Base-by-base conservation (phyloP, 1,284 basidiomycete species). In the Cystobasidiaceae sp. region DNA sequence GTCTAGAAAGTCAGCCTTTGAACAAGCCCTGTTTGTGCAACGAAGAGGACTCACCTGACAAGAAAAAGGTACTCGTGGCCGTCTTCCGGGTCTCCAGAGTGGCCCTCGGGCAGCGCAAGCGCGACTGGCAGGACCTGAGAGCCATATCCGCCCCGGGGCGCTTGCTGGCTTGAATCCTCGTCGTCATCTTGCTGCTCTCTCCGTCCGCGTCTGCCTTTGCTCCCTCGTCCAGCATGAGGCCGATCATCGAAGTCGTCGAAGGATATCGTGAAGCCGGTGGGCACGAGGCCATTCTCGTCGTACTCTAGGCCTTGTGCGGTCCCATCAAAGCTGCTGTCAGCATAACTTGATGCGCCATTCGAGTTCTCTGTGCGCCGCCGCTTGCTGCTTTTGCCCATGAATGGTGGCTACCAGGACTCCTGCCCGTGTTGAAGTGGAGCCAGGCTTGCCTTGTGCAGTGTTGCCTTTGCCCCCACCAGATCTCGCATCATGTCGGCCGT, bases 51-150 rank as follows among this genome's bases (percentile, higher is more conserved):
- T 27, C 28, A 71, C 71, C 72, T 75, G 17, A 79, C 78, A 21
- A 81, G 76, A 19, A 77, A 77, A 51, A 84, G 81, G 72, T 90
- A 91, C 70, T 80, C 78, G 45, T 86, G 75, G 32, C 85, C 85
- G 41, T 81, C 79, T 17, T 78, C 75, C 0, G 88, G 88, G 56
- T 81, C 81, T 25, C 81, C 84, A 67, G 83, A 77, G 73, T 85
- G 90, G 71, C 71, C 71, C 19, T 68, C 65, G 15, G 52, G 64
- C 30, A 72, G 49, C 5, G 71, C 61, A 15, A 39, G 9, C 2
- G 69, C 72, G 30, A 71, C 71, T 0, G 72, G 72, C 37, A 74
- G 54, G n/a, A 71, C 70, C 49, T 74, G 72, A 21, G 71, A 71
- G 0, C 70, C 71, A 34, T 59, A 44, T 11, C 72, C 72, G 21